Evolutionary conservation across 2,329 filamentous ascomycete genomes (phyloP).

Genomic region (Sarocladiaceae sp.): DNA sequence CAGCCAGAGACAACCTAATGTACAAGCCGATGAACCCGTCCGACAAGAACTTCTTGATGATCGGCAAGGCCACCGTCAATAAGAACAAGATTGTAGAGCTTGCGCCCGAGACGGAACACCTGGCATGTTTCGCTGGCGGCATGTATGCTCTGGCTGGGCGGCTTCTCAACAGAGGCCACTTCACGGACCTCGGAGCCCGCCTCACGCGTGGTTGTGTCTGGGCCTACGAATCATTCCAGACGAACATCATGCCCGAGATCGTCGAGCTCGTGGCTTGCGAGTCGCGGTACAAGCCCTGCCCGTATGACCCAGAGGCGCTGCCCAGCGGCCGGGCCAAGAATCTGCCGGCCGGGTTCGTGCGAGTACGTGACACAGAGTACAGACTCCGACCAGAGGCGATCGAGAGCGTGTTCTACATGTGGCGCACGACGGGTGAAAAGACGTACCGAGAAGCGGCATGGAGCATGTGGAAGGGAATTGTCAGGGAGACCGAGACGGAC

Average conservation of each 20-base stretch:
- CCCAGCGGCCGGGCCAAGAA: constrained; percentile 14
- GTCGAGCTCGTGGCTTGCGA: constrained; percentile 31
- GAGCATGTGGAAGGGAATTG: constrained; percentile 40
- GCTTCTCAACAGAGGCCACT: constrained; percentile 44
- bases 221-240: constrained; percentile 43
- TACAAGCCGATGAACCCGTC: constrained; percentile 61
- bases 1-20: constrained; percentile 55
- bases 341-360: constrained; percentile 51
- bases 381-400: constrained; percentile 44
- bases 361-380: constrained; percentile 37
- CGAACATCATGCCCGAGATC: constrained; percentile 49
- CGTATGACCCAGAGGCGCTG: constrained; percentile 22
- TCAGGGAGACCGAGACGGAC: constrained; percentile 34
- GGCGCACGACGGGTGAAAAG: constrained; percentile 41
- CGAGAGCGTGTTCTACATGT: constrained; percentile 46
- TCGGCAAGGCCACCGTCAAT: constrained; percentile 33
- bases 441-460: constrained; percentile 39
- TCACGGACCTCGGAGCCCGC: constrained; percentile 39
- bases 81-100: constrained; percentile 21
- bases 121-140: constrained; percentile 65
- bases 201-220: constrained; percentile 48
- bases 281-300: constrained; percentile 27
- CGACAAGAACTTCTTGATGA: constrained; percentile 54
- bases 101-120: constrained; percentile 43
- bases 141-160: constrained; percentile 63